Conservation (phyloP, 768 basidiomycete genomes). For the Stropharia rugosoannulata region DNA sequence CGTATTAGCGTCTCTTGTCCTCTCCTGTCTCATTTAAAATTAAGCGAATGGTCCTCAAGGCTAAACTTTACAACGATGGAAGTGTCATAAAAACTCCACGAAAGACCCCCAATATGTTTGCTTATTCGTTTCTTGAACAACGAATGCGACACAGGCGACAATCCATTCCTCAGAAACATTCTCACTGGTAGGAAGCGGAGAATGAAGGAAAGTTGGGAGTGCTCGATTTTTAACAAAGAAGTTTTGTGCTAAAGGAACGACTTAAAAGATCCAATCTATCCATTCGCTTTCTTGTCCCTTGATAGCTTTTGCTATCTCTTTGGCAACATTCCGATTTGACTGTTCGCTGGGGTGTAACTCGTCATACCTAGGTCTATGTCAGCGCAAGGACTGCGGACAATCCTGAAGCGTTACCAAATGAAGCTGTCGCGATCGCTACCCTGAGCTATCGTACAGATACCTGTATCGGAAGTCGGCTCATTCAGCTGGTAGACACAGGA, state of each 20-base stretch:
- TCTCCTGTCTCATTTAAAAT: background rate
- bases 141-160: too few relatives aligned
- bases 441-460: slow-evolving; percentile 32
- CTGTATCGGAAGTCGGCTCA: slow-evolving; percentile 19
- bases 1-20: background rate
- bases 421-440: slow-evolving; percentile 53
- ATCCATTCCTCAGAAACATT: too few relatives aligned
- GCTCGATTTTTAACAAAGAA: background rate
- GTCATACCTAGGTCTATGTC: slow-evolving; percentile 39
- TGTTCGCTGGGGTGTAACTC: slow-evolving; percentile 65
- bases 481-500: slow-evolving; percentile 43
- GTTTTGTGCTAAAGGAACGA: background rate
- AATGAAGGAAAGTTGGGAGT: background rate
- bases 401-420: slow-evolving; percentile 43
- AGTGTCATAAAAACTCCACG: too few relatives aligned
- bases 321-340: slow-evolving; percentile 50
- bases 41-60: too few relatives aligned
- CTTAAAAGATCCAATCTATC: slow-evolving; percentile 50
- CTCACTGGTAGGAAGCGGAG: too few relatives aligned
- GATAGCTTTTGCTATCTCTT: slow-evolving; percentile 47
- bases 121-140: too few relatives aligned
- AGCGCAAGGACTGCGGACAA: background rate
- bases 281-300: slow-evolving; percentile 42
- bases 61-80: too few relatives aligned
- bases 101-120: too few relatives aligned